These are phyloP conservation scores for Luzula sylvatica DNA, from an alignment of 176 grass and related monocot genomes.

Conservation along the genomic window DNA sequence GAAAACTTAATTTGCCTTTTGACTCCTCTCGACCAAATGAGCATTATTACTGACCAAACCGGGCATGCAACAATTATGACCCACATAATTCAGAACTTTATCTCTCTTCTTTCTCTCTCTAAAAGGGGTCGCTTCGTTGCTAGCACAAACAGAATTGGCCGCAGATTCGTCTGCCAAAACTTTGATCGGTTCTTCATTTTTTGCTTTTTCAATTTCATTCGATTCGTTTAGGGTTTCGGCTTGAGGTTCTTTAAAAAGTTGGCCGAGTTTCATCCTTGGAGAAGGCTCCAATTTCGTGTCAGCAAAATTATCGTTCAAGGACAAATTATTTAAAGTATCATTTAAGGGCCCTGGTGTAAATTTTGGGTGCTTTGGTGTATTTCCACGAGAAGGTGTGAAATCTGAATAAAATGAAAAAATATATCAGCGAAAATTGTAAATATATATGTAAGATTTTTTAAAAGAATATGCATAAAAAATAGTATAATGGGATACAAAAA, in stretches of 20 bases:
- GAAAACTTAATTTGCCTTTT: slow-evolving; percentile 26
- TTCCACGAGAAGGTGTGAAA: slow-evolving; percentile 89
- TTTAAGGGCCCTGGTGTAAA: slow-evolving; percentile 28
- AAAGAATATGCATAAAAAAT: too few relatives aligned
- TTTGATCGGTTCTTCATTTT: slow-evolving; percentile 17
- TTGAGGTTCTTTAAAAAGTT: slow-evolving; percentile 55
- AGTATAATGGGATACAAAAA: not conserved
- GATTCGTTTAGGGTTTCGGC: slow-evolving; percentile 14
- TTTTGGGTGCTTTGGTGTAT: slow-evolving; percentile 48
- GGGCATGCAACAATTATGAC: slow-evolving; percentile 54
- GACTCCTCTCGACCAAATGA: slow-evolving; percentile 43
- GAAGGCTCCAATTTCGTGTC: slow-evolving; percentile 59
- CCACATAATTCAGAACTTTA: slow-evolving; percentile 31
- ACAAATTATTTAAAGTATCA: slow-evolving; percentile 27
- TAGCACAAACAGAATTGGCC: slow-evolving; percentile 24
- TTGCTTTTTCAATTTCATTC: not conserved
- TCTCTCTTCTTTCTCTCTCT: slow-evolving; percentile 42
- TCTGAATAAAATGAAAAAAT: slow-evolving; percentile 29
- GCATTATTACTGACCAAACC: slow-evolving; percentile 36
- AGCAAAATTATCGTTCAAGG: slow-evolving; percentile 18
- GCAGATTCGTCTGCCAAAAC: slow-evolving; percentile 17
- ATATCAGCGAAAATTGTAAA: not conserved
- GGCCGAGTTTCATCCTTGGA: slow-evolving; percentile 62
- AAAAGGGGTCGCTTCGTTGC: slow-evolving; percentile 9
- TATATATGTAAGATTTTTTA: too few relatives aligned